A percentile compares a stretch with the other conserved stretches of the same genome.
Conservation (phyloP, 2,329 filamentous ascomycete genomes). For the Phialophora tarda region DNA sequence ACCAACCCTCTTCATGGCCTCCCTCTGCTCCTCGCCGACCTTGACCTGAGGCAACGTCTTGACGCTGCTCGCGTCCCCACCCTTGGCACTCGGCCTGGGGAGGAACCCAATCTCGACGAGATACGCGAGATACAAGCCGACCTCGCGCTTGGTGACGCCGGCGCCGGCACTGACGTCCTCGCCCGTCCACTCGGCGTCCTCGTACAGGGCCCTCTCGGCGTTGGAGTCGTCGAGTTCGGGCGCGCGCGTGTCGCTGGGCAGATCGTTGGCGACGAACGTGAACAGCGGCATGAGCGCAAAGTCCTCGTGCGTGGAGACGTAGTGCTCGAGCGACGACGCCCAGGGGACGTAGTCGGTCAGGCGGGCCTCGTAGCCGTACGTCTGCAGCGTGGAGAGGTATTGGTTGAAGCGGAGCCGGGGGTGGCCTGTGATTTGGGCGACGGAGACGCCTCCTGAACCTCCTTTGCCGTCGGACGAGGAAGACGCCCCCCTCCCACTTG, state of each 20-base stretch:
- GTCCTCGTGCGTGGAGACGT: conserved; percentile 66
- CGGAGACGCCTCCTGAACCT: conserved; percentile 56
- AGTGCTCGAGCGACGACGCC: conserved; percentile 70
- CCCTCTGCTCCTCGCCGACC: conserved; percentile 55
- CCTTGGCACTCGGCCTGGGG: conserved; percentile 47
- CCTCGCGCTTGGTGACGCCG: conserved; percentile 64
- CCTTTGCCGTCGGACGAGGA: background rate
- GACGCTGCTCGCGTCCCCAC: conserved; percentile 19
- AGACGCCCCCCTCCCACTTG: conserved; percentile 43
- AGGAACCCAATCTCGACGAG: conserved; percentile 69
- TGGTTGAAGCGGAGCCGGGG: conserved; percentile 78
- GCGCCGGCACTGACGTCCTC: conserved; percentile 62
- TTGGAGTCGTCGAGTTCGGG: conserved; percentile 77
- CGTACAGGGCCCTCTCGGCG: conserved; percentile 66
- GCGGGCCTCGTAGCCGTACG: conserved; percentile 74
- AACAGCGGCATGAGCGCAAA: conserved; percentile 76
- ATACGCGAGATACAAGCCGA: conserved; percentile 69
- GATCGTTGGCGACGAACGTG: conserved; percentile 72
- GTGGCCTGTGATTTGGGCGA: conserved; percentile 79
- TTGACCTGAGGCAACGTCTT: conserved; percentile 53
- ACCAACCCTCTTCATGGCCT: conserved; percentile 59
- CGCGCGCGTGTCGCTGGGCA: conserved; percentile 72
- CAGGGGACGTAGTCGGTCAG: conserved; percentile 72
- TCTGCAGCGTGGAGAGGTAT: conserved; percentile 72
- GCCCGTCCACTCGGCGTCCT: conserved; percentile 65